A percentile compares a stretch with the other conserved stretches of the same genome.
phyloP scores from a whole-genome alignment of 2,329 filamentous ascomycete species.

The Podosphaera aphanis region DNA sequence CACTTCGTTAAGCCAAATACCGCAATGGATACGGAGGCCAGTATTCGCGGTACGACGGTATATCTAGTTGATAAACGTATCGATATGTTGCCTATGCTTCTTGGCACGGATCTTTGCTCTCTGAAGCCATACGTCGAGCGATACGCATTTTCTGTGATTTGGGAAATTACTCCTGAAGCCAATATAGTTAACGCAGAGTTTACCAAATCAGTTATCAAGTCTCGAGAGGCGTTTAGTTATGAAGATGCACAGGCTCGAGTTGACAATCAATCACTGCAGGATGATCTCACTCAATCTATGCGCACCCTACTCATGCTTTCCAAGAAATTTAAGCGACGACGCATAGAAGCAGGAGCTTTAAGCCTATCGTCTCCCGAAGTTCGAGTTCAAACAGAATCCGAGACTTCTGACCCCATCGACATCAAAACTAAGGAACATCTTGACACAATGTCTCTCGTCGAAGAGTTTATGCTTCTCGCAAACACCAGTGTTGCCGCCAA shows the following conservation, averaged over 20 bases:
- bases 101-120: constrained; percentile 89
- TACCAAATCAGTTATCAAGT: constrained; percentile 94
- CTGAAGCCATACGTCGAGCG: constrained; percentile 95
- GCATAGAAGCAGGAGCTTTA: constrained; percentile 83
- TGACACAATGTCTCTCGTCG: constrained; percentile 90
- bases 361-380: constrained; percentile 97
- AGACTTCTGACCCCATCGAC: constrained; percentile 87
- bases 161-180: constrained; percentile 71
- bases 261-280: constrained; percentile 67
- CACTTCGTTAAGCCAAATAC: constrained; percentile 95
- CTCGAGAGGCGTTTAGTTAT: constrained; percentile 90
- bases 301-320: constrained; percentile 67
- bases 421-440: constrained; percentile 88
- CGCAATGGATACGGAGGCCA: constrained; percentile 90
- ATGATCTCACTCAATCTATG: constrained; percentile 79
- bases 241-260: constrained; percentile 87
- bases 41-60: constrained; percentile 81
- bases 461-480: constrained; percentile 98
- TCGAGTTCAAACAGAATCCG: constrained; percentile 80
- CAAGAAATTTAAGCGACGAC: constrained; percentile 80
- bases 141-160: constrained; percentile 62
- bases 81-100: constrained; percentile 92
- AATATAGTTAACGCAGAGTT: constrained; percentile 71
- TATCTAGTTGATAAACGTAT: constrained; percentile 98
- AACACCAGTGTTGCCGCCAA: constrained; percentile 83